Conservation (phyloP, 192 early-diverging fungal genomes). For the Rhizophagus prolifer region DNA sequence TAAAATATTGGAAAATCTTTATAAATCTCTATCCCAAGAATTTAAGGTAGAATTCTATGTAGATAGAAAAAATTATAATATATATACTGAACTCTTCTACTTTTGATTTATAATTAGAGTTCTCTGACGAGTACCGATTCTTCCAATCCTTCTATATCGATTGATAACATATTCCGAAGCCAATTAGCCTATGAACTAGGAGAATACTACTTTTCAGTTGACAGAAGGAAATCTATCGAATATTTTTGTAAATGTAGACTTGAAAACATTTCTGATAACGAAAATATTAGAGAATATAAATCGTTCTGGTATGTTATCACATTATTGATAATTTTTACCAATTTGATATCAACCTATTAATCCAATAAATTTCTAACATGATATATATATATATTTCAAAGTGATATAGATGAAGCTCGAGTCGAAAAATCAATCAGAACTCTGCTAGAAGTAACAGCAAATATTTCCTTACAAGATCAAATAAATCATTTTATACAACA, state of each 20-base stretch:
- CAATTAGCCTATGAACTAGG: slow-evolving; percentile 19
- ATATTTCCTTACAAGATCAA: background rate
- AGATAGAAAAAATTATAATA: no score
- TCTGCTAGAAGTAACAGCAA: background rate
- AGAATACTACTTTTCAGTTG: slow-evolving; percentile 8
- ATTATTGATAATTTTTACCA: background rate
- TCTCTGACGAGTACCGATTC: background rate
- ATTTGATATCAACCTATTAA: background rate
- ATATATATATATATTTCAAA: background rate
- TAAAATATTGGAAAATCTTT: slow-evolving; percentile 10
- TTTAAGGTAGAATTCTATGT: background rate
- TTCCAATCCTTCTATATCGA: background rate
- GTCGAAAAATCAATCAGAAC: background rate
- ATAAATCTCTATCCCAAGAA: slow-evolving; percentile 10
- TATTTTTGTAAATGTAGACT: slow-evolving; percentile 18
- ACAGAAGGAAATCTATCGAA: background rate
- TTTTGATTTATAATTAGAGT: background rate
- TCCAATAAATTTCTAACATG: background rate
- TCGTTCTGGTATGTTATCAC: background rate
- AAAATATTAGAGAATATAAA: background rate
- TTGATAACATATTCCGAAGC: background rate
- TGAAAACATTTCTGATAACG: background rate
- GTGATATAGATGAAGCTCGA: background rate
- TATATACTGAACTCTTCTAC: background rate
- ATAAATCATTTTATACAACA: slow-evolving; percentile 3